These are phyloP conservation scores for Agaricales sp. DNA, from an alignment of 1,284 basidiomycete genomes.

Conservation along the genomic window DNA sequence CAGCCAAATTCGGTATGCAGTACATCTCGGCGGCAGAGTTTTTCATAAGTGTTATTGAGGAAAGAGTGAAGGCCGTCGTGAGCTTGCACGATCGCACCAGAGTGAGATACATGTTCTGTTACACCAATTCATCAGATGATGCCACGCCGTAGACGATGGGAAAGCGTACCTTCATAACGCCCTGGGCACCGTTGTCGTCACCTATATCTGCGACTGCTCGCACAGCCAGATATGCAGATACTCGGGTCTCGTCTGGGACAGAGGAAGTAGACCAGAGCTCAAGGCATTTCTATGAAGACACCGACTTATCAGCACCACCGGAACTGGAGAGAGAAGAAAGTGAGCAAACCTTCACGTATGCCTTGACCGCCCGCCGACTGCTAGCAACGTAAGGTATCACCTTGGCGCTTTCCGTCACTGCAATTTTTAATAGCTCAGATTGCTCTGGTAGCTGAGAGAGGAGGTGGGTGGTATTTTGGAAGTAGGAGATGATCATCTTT, in stretches of 20 bases:
- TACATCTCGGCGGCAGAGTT: slow-evolving; percentile 94
- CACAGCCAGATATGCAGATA: slow-evolving; percentile 84
- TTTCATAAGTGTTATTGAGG: slow-evolving; percentile 96
- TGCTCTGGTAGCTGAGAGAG: slow-evolving; percentile 65
- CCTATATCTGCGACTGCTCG: slow-evolving; percentile 72
- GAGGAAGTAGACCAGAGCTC: slow-evolving; percentile 69
- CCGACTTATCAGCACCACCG: slow-evolving; percentile 4
- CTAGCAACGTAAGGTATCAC: slow-evolving; percentile 79
- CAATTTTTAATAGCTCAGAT: slow-evolving; percentile 57
- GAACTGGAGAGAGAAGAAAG: slow-evolving; percentile 1
- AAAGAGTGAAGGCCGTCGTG: slow-evolving; percentile 80
- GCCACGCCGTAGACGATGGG: slow-evolving; percentile 5
- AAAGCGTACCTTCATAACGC: slow-evolving; percentile 69
- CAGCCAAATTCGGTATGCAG: slow-evolving; percentile 53
- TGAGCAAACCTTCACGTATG: slow-evolving; percentile 68
- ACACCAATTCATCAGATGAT: neutral
- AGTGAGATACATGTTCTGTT: slow-evolving; percentile 78
- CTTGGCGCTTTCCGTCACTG: slow-evolving; percentile 77
- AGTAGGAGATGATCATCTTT: slow-evolving; percentile 84
- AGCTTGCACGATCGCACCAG: slow-evolving; percentile 77
- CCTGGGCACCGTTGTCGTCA: slow-evolving; percentile 78
- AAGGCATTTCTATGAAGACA: slow-evolving; percentile 53
- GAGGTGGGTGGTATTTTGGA: slow-evolving; percentile 76
- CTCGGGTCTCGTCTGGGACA: slow-evolving; percentile 73
- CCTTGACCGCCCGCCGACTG: slow-evolving; percentile 75